A percentile compares a stretch with the other conserved stretches of the same genome.
Conservation (phyloP, 805 yeast genomes). For the Scheffersomyces amazonensis region DNA sequence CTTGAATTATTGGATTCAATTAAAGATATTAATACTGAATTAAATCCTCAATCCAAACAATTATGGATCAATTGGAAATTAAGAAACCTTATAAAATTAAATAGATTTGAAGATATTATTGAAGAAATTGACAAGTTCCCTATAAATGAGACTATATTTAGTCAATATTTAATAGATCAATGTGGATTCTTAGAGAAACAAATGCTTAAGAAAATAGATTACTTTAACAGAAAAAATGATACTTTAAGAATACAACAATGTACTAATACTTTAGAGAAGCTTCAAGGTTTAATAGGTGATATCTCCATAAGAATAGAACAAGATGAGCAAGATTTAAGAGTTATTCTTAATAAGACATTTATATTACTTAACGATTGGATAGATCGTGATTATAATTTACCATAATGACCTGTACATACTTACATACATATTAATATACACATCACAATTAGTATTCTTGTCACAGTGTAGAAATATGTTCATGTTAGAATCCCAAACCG, state of each 20-base stretch:
- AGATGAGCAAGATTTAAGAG: conserved; percentile 26
- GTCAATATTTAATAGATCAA: conserved; percentile 33
- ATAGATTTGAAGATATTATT: conserved; percentile 16
- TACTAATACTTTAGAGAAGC: conserved; percentile 8
- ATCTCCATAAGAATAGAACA: conserved; percentile 26
- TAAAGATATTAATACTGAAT: conserved; percentile 13
- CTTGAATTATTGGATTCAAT: conserved; percentile 18
- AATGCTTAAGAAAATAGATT: background rate
- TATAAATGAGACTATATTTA: conserved; percentile 23
- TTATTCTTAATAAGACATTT: conserved; percentile 17
- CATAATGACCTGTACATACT: conserved; percentile 1
- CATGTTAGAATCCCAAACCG: too few relatives aligned
- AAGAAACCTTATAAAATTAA: conserved; percentile 16
- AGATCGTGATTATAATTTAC: conserved; percentile 5
- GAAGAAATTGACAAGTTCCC: conserved; percentile 26
- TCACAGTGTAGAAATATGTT: too few relatives aligned
- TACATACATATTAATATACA: background rate
- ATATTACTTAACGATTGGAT: conserved; percentile 24
- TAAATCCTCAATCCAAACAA: conserved; percentile 26
- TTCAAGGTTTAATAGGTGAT: conserved; percentile 36
- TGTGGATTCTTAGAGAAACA: conserved; percentile 26
- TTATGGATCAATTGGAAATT: conserved; percentile 21
- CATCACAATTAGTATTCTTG: too few relatives aligned
- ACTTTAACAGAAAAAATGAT: conserved; percentile 1
- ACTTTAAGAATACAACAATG: background rate